Percentiles rank a stretch among this genome's conserved stretches.
Conservation (phyloP, 2,329 filamentous ascomycete genomes). For the Botrytis aclada region DNA sequence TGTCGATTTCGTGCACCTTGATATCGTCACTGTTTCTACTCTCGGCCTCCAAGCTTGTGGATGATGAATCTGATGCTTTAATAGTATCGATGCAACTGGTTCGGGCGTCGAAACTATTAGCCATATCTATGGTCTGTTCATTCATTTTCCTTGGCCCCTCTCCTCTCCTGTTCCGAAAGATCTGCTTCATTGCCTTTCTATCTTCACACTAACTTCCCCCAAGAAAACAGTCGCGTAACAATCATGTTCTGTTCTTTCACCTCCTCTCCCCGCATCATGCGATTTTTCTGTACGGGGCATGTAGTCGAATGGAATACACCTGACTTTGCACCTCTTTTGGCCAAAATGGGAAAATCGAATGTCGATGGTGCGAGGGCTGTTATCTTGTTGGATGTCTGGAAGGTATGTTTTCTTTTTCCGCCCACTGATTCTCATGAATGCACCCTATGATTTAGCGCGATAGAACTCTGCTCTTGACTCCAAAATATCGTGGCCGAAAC, state of each 20-base stretch:
- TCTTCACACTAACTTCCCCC: slow-evolving; percentile 37
- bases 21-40: not conserved
- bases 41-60: not conserved
- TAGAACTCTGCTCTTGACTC: not conserved
- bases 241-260: slow-evolving; percentile 71
- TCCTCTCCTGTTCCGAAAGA: too few species aligned
- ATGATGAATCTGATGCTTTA: not conserved
- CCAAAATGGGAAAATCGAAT: slow-evolving; percentile 45
- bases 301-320: slow-evolving; percentile 59
- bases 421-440: not conserved
- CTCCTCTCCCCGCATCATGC: slow-evolving; percentile 56
- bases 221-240: slow-evolving; percentile 73
- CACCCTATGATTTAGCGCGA: not conserved
- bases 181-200: fast-evolving
- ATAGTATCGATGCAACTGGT: slow-evolving; percentile 10
- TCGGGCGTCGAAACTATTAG: slow-evolving; percentile 17
- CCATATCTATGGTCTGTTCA: slow-evolving; percentile 14
- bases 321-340: slow-evolving; percentile 45
- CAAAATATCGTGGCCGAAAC: not conserved
- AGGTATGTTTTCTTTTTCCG: slow-evolving; percentile 1
- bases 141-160: not conserved
- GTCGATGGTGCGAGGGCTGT: slow-evolving; percentile 56
- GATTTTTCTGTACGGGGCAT: slow-evolving; percentile 58
- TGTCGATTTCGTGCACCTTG: not conserved
- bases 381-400: slow-evolving; percentile 57